Evolutionary conservation across 2,329 filamentous ascomycete genomes (phyloP).

Genomic region (Penicillium corylophilum): DNA sequence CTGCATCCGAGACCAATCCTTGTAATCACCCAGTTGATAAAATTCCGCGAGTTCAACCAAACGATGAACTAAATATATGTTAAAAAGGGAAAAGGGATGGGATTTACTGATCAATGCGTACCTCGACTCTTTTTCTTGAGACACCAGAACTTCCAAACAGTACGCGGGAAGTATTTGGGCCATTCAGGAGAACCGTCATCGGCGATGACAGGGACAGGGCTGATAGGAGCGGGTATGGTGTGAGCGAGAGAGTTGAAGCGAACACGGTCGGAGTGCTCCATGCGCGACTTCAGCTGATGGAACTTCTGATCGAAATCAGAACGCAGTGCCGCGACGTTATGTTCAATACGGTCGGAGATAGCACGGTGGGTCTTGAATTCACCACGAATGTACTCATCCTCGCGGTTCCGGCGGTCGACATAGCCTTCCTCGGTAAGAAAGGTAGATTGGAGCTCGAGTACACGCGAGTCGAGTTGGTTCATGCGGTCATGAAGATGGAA

Average conservation of each 20-base stretch:
- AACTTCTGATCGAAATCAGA: constrained; percentile 39
- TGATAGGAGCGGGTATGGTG: constrained; percentile 39
- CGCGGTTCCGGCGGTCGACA: constrained; percentile 39
- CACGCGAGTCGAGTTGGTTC: constrained; percentile 38
- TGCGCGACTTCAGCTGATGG: constrained; percentile 35
- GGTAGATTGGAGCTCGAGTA: constrained; percentile 38
- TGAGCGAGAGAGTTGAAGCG: constrained; percentile 43
- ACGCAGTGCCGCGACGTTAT: constrained; percentile 35
- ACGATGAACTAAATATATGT: constrained; percentile 33
- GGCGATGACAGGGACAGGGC: constrained; percentile 35
- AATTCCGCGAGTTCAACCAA: constrained; percentile 41
- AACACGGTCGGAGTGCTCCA: constrained; percentile 39
- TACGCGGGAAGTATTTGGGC: constrained; percentile 40
- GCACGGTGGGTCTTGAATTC: constrained; percentile 39
- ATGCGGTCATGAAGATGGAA: constrained; percentile 40
- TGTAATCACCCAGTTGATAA: constrained; percentile 40
- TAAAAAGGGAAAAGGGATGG: constrained; percentile 1
- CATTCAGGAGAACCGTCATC: constrained; percentile 37
- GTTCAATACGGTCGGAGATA: constrained; percentile 37
- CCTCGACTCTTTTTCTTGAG: constrained; percentile 41
- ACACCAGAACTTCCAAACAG: constrained; percentile 45
- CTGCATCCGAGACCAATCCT: constrained; percentile 40
- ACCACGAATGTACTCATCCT: constrained; percentile 40
- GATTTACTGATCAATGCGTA: constrained; percentile 27
- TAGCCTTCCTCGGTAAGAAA: constrained; percentile 41